Base-by-base conservation (phyloP, 345 rosid genomes). In the Arabidopsis suecica region DNA sequence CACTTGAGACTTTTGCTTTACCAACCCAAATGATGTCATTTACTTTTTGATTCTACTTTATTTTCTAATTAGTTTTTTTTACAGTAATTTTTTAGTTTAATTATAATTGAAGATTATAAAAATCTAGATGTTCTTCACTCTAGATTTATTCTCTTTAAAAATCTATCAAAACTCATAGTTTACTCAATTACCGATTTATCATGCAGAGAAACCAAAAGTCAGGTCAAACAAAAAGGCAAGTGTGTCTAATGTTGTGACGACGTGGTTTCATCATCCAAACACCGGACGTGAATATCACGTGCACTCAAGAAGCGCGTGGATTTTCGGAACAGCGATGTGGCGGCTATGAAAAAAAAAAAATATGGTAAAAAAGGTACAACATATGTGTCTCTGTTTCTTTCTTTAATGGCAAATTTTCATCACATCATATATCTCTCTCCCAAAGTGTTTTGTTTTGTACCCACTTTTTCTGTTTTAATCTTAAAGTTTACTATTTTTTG, bases 311-410 rank as follows among this genome's bases (percentile, higher is more conserved):
- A 53, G 63, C 71, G 77, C 56, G 71, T 73, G 77, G 44, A 6
- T 25, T 14, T 23, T 63, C 0, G 33, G 48, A 73, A 63, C 65
- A 73, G 77, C 14, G 28, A 55, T 42, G 16, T 73, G 71, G 77
- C 64, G 71, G 71, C 77, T 73, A 42, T 44, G 54, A 53, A 42
- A 10, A 8, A 3, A 12, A 41, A 61, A 23, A 61, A 23, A 38
- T 20, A 37, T 61, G 18, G 34, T 4, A 40, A 9, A 10, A 2
- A 40, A 1, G 42, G 4, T 10, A 40, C 42, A 1, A 40, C 10
- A 40, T 2, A 0, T 36, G 20, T 66, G 48, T 34, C 60, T 53
- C 34, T 40, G 28, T 72, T 61, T 40, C 5, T 9, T 20, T 22
- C 30, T 7, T 32, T 0, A 16, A 10, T 36, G 7, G 40, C 32